Conservation (phyloP, 345 rosid species). For the Sonneratia alba region DNA sequence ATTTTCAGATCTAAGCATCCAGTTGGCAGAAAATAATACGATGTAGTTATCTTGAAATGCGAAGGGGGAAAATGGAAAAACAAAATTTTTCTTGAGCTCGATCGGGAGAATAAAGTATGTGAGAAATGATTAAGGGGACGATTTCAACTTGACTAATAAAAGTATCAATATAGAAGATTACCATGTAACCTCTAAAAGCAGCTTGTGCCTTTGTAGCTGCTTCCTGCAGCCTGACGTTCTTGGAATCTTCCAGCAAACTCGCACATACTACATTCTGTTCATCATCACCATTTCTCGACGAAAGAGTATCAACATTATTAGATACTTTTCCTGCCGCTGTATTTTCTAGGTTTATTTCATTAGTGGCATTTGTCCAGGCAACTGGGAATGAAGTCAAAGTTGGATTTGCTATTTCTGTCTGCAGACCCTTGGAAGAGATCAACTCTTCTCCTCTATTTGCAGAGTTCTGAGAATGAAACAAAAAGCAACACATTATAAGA, state of each 20-base stretch:
- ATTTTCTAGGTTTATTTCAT: constrained; percentile 19
- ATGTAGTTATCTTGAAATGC: not conserved
- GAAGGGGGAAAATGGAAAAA: not conserved
- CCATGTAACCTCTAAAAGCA: constrained; percentile 69
- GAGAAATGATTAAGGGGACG: not conserved
- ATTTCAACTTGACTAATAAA: not conserved
- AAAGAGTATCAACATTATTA: constrained; percentile 15
- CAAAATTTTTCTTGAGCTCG: not conserved
- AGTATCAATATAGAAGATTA: constrained; percentile 16
- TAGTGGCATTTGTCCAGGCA: constrained; percentile 18
- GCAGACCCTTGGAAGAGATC: constrained; percentile 33
- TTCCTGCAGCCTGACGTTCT: constrained; percentile 33
- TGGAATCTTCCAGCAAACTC: constrained; percentile 32
- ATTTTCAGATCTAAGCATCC: not conserved
- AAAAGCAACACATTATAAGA: constrained; percentile 7
- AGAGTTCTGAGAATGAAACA: constrained; percentile 32
- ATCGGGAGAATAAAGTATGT: not conserved
- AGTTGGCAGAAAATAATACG: not conserved
- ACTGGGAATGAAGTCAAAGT: constrained; percentile 23
- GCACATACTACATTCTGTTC: constrained; percentile 3
- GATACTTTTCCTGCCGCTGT: constrained; percentile 19
- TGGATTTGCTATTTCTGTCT: constrained; percentile 24
- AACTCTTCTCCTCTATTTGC: constrained; percentile 40
- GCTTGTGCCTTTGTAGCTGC: constrained; percentile 64
- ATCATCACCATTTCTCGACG: constrained; percentile 13